phyloP scores from a whole-genome alignment of 2,329 filamentous ascomycete species.

The Stromatinia cepivora region DNA sequence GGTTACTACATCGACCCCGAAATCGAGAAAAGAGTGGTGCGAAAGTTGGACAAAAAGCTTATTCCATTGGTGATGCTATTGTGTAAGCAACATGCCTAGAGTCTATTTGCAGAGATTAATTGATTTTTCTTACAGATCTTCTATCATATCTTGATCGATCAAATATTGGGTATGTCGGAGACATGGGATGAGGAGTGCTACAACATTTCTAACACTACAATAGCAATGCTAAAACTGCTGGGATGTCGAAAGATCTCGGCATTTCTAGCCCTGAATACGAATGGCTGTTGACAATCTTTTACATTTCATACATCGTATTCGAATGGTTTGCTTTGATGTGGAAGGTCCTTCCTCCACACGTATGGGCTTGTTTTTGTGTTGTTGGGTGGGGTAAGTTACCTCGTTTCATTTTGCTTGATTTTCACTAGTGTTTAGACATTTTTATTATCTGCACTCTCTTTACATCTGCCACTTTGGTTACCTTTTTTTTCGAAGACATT shows the following conservation, averaged over 20 bases:
- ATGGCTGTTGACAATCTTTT: conserved; percentile 46
- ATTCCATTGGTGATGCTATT: conserved; percentile 43
- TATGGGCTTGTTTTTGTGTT: conserved; percentile 42
- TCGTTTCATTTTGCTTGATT: not conserved
- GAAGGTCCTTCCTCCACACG: conserved; percentile 44
- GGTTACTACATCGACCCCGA: conserved; percentile 11
- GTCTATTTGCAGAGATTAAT: not conserved
- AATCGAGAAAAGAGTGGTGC: conserved; percentile 51
- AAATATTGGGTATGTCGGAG: conserved; percentile 47
- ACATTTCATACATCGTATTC: conserved; percentile 45
- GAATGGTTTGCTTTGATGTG: conserved; percentile 45
- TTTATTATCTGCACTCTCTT: not conserved
- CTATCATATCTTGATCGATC: conserved; percentile 51
- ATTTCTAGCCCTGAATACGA: conserved; percentile 47
- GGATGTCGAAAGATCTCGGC: conserved; percentile 52
- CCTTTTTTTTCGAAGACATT: not conserved
- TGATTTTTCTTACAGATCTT: conserved; percentile 41
- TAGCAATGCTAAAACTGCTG: conserved; percentile 55
- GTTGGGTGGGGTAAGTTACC: conserved; percentile 41
- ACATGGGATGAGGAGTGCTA: not conserved
- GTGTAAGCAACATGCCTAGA: conserved; percentile 19
- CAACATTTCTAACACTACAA: conserved; percentile 3
- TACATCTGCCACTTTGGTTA: not conserved
- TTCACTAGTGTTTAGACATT: not conserved
- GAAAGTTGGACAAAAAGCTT: conserved; percentile 59